Percentiles rank a stretch among this genome's conserved stretches.
phyloP scores from a whole-genome alignment of 306 rosid species.

The Gastrolobium bilobum region DNA sequence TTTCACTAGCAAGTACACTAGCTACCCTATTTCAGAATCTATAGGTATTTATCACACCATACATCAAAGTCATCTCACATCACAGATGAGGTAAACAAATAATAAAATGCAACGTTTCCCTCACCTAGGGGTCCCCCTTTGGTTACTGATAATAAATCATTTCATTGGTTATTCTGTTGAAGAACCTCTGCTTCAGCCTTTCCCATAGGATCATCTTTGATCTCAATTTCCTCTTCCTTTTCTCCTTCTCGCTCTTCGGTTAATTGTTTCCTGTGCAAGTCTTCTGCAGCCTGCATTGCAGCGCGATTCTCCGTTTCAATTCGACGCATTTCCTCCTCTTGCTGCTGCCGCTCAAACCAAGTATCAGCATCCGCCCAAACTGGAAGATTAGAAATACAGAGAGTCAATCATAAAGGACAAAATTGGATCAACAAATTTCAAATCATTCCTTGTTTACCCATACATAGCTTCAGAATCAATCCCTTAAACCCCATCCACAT shows the following conservation, averaged over 20 bases:
- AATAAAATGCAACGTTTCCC: constrained; percentile 31
- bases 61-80: constrained; percentile 29
- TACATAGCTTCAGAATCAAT: background rate
- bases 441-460: background rate
- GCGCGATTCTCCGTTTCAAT: constrained; percentile 87
- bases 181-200: constrained; percentile 83
- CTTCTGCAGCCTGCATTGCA: constrained; percentile 91
- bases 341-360: constrained; percentile 98
- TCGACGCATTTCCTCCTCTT: constrained; percentile 92
- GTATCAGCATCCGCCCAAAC: constrained; percentile 99
- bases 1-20: background rate
- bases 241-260: constrained; percentile 87
- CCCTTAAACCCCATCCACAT: constrained; percentile 12
- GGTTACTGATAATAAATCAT: background rate
- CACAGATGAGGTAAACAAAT: constrained; percentile 17
- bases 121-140: constrained; percentile 24
- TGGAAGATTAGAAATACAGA: constrained; percentile 36
- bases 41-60: constrained; percentile 3
- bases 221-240: constrained; percentile 75
- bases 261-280: constrained; percentile 78
- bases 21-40: constrained; percentile 13
- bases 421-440: background rate
- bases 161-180: constrained; percentile 49
- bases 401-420: constrained; percentile 12
- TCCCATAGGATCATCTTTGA: constrained; percentile 82